phyloP scores from a whole-genome alignment of 2,329 filamentous ascomycete genomes.

The Leptodontidium sp. region DNA sequence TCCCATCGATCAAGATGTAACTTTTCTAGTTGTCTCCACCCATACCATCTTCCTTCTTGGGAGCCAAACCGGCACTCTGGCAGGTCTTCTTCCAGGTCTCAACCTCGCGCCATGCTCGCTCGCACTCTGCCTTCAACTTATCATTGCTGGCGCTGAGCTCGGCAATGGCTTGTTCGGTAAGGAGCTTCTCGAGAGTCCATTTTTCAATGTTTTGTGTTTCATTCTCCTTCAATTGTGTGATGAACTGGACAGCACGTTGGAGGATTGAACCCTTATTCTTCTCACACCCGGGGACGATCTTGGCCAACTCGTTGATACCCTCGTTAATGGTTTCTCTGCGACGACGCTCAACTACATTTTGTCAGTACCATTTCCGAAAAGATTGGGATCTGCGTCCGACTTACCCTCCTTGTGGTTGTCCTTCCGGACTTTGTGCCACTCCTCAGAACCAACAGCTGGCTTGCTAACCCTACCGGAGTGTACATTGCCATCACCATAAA shows the following conservation, averaged over 20 bases:
- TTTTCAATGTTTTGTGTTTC: conserved; percentile 94
- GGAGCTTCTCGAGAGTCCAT: conserved; percentile 89
- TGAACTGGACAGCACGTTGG: conserved; percentile 92
- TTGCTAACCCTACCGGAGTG: conserved; percentile 59
- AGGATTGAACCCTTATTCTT: conserved; percentile 99
- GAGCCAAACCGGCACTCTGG: conserved; percentile 64
- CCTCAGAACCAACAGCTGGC: conserved; percentile 91
- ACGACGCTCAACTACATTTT: conserved; percentile 83
- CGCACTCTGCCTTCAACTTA: conserved; percentile 82
- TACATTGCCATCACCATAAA: conserved; percentile 53
- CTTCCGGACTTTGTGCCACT: conserved; percentile 97
- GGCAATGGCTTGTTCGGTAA: conserved; percentile 87
- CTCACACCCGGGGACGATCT: conserved; percentile 96
- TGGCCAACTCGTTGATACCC: conserved; percentile 96
- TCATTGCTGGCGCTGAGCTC: conserved; percentile 89
- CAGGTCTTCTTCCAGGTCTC: conserved; percentile 80
- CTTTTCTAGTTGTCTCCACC: conserved; percentile 43
- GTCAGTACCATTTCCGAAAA: not conserved
- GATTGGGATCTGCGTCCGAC: conserved; percentile 41
- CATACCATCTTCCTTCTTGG: conserved; percentile 52
- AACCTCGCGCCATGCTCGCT: conserved; percentile 78
- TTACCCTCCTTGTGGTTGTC: conserved; percentile 99
- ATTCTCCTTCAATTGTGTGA: conserved; percentile 92
- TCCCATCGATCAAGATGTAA: conserved; percentile 40
- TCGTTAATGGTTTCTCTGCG: conserved; percentile 98